These are phyloP conservation scores for Naganishia kalamii DNA, from an alignment of 768 basidiomycete species.

Conservation along the genomic window DNA sequence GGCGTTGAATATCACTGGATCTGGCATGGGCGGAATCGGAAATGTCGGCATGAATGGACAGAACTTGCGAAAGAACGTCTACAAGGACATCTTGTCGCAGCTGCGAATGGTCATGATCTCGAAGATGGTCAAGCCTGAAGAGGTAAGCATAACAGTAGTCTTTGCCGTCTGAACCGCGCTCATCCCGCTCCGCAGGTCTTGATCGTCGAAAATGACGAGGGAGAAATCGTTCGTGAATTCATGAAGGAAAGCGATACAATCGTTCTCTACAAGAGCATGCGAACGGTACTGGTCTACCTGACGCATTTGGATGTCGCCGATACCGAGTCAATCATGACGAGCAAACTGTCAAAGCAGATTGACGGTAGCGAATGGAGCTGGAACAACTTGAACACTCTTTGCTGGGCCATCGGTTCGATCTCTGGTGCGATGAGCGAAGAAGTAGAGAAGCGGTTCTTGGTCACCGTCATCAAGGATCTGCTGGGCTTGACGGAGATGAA, in stretches of 20 bases:
- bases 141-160: slow-evolving; percentile 53
- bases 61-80: slow-evolving; percentile 83
- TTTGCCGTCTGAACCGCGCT: background rate
- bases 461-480: slow-evolving; percentile 97
- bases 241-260: slow-evolving; percentile 98
- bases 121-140: slow-evolving; percentile 99
- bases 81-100: slow-evolving; percentile 89
- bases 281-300: slow-evolving; percentile 92
- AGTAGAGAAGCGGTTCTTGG: slow-evolving; percentile 96
- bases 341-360: slow-evolving; percentile 91
- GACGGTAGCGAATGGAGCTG: slow-evolving; percentile 98
- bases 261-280: slow-evolving; percentile 97
- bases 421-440: slow-evolving; percentile 99
- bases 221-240: slow-evolving; percentile 97
- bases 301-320: slow-evolving; percentile 94
- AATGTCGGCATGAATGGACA: slow-evolving; percentile 39
- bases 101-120: slow-evolving; percentile 92
- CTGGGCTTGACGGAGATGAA: slow-evolving; percentile 97
- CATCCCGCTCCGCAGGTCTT: slow-evolving; percentile 59
- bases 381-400: slow-evolving; percentile 97
- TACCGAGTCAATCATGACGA: slow-evolving; percentile 93
- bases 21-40: slow-evolving; percentile 36
- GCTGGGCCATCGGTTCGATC: slow-evolving; percentile 99
- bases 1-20: slow-evolving; percentile 73
- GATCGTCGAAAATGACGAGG: slow-evolving; percentile 98